These are phyloP conservation scores for Gentiana macrophylla DNA, from an alignment of 257 asterid species.

Conservation along the genomic window DNA sequence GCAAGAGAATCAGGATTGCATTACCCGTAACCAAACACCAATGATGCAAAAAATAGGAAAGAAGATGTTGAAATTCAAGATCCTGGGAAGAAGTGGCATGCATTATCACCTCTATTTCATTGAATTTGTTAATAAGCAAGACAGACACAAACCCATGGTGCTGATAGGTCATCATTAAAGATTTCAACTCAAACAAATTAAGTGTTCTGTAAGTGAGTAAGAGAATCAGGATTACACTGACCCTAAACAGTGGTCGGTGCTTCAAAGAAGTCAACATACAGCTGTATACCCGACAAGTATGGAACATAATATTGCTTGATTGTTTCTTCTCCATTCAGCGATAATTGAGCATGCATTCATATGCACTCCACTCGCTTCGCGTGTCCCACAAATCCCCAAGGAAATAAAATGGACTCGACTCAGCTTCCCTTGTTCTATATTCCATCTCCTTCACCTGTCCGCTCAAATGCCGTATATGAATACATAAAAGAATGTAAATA, in stretches of 20 bases:
- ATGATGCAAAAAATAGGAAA: too few relatives aligned
- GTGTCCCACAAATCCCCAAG: conserved; percentile 64
- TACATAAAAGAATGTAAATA: background rate
- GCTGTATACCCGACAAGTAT: conserved; percentile 65
- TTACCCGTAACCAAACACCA: too few relatives aligned
- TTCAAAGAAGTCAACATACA: conserved; percentile 46
- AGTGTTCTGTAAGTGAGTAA: background rate
- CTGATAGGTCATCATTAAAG: too few relatives aligned
- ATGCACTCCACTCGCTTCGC: conserved; percentile 46
- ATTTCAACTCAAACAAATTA: background rate
- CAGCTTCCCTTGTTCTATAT: conserved; percentile 20
- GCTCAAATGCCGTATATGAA: conserved; percentile 5
- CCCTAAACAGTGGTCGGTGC: conserved; percentile 32
- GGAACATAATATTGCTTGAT: conserved; percentile 67
- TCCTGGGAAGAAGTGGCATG: too few relatives aligned
- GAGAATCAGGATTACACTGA: conserved; percentile 17
- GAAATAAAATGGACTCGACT: conserved; percentile 31
- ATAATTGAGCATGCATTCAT: conserved; percentile 63
- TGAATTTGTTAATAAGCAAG: too few relatives aligned
- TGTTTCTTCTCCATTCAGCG: conserved; percentile 35
- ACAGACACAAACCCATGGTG: too few relatives aligned
- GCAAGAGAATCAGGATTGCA: too few relatives aligned
- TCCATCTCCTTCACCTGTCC: conserved; percentile 33
- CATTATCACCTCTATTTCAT: too few relatives aligned
- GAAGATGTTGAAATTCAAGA: too few relatives aligned